A percentile compares a stretch with the other conserved stretches of the same genome.
Evolutionary conservation across 2,329 filamentous ascomycete species (phyloP).

Genomic region (Pseudogymnoascus sp.): DNA sequence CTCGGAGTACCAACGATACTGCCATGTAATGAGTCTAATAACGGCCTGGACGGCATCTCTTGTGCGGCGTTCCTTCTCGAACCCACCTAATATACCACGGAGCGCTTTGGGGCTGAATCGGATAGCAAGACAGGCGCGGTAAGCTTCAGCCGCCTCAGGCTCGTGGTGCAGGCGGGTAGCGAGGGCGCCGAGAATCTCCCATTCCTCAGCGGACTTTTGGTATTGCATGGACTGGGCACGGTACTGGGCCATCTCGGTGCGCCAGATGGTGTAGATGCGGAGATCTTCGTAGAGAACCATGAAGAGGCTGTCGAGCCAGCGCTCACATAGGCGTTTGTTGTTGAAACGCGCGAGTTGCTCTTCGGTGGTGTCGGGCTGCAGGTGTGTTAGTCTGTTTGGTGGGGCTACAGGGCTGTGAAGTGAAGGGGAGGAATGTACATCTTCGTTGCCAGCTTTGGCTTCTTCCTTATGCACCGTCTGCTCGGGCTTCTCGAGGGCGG

Average conservation of each 20-base stretch:
- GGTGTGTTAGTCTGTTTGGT: constrained; percentile 17
- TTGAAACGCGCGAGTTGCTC: constrained; percentile 82
- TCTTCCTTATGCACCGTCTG: constrained; percentile 71
- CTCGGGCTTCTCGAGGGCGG: constrained; percentile 64
- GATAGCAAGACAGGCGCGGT: constrained; percentile 75
- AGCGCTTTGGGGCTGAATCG: constrained; percentile 92
- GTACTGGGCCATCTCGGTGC: constrained; percentile 94
- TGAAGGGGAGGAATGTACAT: constrained; percentile 38
- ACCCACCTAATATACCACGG: constrained; percentile 70
- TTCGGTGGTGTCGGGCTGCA: constrained; percentile 54
- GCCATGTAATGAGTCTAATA: constrained; percentile 91
- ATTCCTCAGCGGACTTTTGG: constrained; percentile 93
- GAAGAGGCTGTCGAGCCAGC: constrained; percentile 97
- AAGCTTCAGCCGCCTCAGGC: constrained; percentile 88
- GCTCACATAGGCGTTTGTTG: constrained; percentile 93
- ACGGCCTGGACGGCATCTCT: constrained; percentile 75
- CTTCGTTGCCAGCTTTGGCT: constrained; percentile 66
- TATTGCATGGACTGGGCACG: constrained; percentile 89
- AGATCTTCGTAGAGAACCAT: constrained; percentile 99
- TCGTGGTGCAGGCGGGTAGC: constrained; percentile 88
- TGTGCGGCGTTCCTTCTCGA: constrained; percentile 70
- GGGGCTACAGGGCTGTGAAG: constrained; percentile 18
- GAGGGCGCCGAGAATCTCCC: constrained; percentile 92
- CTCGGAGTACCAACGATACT: constrained; percentile 99
- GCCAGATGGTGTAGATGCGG: constrained; percentile 98